These are phyloP conservation scores for Scedosporium minutisporum DNA, from an alignment of 2,329 filamentous ascomycete genomes.

Conservation along the genomic window DNA sequence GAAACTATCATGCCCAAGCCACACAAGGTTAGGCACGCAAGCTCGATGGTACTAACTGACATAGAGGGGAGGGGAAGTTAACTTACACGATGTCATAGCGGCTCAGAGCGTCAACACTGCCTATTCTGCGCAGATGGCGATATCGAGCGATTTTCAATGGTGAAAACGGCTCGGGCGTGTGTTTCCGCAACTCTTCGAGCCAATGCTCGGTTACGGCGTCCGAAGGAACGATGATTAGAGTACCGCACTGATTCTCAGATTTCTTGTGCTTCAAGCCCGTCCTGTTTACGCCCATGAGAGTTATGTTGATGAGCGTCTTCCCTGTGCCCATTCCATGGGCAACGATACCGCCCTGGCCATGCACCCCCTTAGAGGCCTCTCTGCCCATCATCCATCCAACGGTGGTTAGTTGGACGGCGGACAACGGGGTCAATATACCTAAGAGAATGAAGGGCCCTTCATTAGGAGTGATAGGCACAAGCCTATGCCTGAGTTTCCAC, in stretches of 20 bases:
- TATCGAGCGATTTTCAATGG: background rate
- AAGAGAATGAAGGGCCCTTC: background rate
- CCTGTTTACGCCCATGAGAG: conserved; percentile 63
- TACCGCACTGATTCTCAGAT: background rate
- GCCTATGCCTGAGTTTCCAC: background rate
- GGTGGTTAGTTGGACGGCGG: background rate
- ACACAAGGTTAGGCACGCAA: background rate
- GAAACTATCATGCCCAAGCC: background rate
- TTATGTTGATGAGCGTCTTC: conserved; percentile 69
- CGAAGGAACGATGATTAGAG: background rate
- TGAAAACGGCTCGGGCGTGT: background rate
- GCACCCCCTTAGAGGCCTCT: background rate
- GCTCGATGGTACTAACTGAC: background rate
- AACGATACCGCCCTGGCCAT: conserved; percentile 49
- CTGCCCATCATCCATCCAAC: background rate
- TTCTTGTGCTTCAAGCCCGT: conserved; percentile 26
- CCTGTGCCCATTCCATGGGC: conserved; percentile 57
- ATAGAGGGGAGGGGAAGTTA: background rate
- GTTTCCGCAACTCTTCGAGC: background rate
- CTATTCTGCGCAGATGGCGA: background rate
- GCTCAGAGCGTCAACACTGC: background rate
- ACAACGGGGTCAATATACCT: background rate
- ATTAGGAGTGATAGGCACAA: background rate
- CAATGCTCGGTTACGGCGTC: background rate
- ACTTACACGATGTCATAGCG: background rate